These are phyloP conservation scores for Aspergillus eucalypticola DNA, from an alignment of 2,329 filamentous ascomycete species.

Conservation along the genomic window DNA sequence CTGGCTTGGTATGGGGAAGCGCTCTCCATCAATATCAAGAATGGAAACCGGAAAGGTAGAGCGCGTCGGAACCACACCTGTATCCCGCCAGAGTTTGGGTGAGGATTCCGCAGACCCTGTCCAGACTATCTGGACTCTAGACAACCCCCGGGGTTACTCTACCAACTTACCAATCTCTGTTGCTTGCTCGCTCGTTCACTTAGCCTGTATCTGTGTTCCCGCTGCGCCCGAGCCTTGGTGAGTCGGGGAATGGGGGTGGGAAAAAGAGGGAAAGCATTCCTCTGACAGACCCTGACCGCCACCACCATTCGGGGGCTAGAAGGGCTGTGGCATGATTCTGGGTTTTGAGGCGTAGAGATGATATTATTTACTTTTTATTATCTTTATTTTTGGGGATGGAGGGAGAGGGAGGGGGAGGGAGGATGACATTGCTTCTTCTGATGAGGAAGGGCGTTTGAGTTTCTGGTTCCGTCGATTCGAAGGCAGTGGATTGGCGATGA, in stretches of 20 bases:
- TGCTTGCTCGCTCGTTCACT: no score
- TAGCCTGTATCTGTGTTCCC: neutral
- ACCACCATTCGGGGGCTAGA: conserved; percentile 5
- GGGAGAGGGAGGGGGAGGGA: neutral
- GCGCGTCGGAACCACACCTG: neutral
- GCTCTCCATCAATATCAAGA: neutral
- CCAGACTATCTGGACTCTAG: conserved; percentile 1
- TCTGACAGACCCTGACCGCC: neutral
- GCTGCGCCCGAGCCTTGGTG: neutral
- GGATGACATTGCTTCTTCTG: neutral
- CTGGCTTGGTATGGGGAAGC: conserved; percentile 1
- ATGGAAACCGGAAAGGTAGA: neutral
- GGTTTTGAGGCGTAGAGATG: neutral
- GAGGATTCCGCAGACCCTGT: conserved; percentile 18
- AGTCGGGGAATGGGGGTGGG: neutral
- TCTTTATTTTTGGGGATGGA: neutral
- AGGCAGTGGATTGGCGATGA: neutral
- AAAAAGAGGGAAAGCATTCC: neutral
- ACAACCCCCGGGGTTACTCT: neutral
- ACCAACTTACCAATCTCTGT: neutral
- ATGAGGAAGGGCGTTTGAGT: neutral
- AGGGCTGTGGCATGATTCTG: conserved; percentile 4
- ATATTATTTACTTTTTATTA: no score
- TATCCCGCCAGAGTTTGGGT: conserved; percentile 13
- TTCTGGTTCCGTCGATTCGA: neutral